These are phyloP conservation scores for Orbilia blumenaviensis DNA, from an alignment of 2,329 filamentous ascomycete genomes.

Conservation along the genomic window DNA sequence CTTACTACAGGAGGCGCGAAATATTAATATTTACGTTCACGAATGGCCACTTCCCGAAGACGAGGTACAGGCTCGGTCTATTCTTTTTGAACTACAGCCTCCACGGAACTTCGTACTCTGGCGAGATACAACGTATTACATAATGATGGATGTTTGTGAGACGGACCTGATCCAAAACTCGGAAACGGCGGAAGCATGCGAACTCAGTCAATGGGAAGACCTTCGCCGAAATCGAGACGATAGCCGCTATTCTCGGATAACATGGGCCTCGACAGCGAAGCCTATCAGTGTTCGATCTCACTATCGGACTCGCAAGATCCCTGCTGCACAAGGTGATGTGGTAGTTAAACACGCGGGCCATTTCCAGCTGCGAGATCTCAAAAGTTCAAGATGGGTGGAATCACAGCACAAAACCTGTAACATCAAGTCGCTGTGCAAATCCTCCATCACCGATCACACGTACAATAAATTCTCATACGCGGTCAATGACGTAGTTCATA, in stretches of 20 bases:
- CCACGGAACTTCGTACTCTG: conserved; percentile 48
- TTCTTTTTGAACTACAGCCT: conserved; percentile 54
- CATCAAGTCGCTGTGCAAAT: background rate
- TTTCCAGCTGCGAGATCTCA: conserved; percentile 2
- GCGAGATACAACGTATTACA: conserved; percentile 54
- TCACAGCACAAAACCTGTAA: conserved; percentile 8
- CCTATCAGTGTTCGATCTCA: background rate
- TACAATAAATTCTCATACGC: conserved; percentile 56
- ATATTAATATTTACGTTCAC: conserved; percentile 64
- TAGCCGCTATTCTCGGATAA: background rate
- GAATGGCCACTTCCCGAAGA: conserved; percentile 68
- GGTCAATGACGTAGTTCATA: conserved; percentile 55
- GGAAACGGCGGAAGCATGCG: background rate
- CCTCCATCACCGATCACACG: conserved; percentile 53
- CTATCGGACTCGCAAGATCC: background rate
- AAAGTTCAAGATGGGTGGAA: background rate
- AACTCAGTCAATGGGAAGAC: background rate
- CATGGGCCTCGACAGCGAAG: conserved; percentile 16
- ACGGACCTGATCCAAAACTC: background rate
- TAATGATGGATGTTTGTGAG: conserved; percentile 45
- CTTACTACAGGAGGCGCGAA: conserved; percentile 58
- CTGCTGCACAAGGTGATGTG: background rate
- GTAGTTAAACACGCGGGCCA: conserved; percentile 10
- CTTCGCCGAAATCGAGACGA: background rate
- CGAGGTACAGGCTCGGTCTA: background rate